Evolutionary conservation across 2,329 filamentous ascomycete genomes (phyloP).

Genomic region (Raffaelea deltoideospora): DNA sequence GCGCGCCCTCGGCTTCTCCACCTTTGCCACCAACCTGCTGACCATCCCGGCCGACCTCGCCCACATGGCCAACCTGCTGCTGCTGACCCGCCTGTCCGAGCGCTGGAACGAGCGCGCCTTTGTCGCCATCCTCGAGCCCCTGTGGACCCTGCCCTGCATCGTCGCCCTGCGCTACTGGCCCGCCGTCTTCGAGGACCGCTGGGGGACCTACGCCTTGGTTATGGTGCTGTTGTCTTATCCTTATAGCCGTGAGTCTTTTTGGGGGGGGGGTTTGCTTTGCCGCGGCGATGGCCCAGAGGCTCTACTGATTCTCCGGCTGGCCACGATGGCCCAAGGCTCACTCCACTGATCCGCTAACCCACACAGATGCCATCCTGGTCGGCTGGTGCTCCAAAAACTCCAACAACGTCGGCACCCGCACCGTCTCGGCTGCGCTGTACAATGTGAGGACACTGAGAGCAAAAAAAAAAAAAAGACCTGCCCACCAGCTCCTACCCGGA

Average conservation of each 20-base stretch:
- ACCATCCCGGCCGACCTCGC: slow-evolving; percentile 30
- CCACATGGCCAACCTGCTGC: slow-evolving; percentile 34
- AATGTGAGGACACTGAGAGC: slow-evolving; percentile 26
- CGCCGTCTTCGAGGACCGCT: slow-evolving; percentile 23
- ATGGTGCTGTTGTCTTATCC: no score
- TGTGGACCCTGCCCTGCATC: slow-evolving; percentile 42
- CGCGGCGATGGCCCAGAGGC: no score
- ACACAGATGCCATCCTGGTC: slow-evolving; percentile 41
- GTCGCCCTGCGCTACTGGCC: slow-evolving; percentile 32
- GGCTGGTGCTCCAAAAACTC: slow-evolving; percentile 44
- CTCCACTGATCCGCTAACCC: no score
- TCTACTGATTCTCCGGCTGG: no score
- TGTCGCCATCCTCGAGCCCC: slow-evolving; percentile 25
- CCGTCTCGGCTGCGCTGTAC: slow-evolving; percentile 43
- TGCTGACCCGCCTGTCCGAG: slow-evolving; percentile 35
- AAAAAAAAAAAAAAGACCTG: no score
- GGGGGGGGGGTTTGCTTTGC: no score
- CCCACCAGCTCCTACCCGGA: no score
- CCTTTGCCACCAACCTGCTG: slow-evolving; percentile 46
- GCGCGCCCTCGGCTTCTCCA: slow-evolving; percentile 38
- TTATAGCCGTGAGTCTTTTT: no score
- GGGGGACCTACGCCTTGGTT: slow-evolving; percentile 35
- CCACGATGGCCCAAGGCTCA: no score
- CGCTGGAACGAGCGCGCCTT: slow-evolving; percentile 31
- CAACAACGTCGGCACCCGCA: slow-evolving; percentile 41